phyloP scores from a whole-genome alignment of 257 asterid genomes.

The Solanum acaule region DNA sequence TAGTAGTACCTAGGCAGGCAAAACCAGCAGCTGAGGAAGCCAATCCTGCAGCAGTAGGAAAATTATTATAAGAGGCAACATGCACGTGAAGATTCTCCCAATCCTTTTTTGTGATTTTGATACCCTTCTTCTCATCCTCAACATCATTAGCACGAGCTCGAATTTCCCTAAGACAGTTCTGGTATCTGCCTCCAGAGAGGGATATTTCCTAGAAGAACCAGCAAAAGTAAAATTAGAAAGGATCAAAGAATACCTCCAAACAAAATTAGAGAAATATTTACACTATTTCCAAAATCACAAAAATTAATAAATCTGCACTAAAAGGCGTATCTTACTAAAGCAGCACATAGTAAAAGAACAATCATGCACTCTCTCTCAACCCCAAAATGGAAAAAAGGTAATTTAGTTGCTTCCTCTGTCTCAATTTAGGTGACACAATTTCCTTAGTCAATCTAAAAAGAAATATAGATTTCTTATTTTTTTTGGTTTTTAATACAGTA shows the following conservation, averaged over 20 bases:
- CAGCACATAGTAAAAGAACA: not conserved
- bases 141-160: slow-evolving; percentile 77
- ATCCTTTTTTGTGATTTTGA: slow-evolving; percentile 66
- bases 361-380: not conserved
- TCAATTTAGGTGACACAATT: not conserved
- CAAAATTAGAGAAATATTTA: not conserved
- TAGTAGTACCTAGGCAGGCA: slow-evolving; percentile 84
- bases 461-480: rapidly evolving
- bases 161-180: slow-evolving; percentile 83
- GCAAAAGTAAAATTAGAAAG: not conserved
- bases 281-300: not conserved
- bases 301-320: not conserved
- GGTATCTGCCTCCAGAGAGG: slow-evolving; percentile 85
- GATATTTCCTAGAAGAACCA: slow-evolving; percentile 67
- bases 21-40: slow-evolving; percentile 99
- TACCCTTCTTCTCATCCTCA: slow-evolving; percentile 80
- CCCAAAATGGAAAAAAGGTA: not conserved
- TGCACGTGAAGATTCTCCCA: slow-evolving; percentile 84
- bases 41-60: slow-evolving; percentile 98
- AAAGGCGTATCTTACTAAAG: not conserved
- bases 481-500: not conserved
- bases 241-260: not conserved
- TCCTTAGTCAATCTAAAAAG: not conserved
- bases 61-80: slow-evolving; percentile 85
- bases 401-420: not conserved